Conservation (phyloP, 305 asterid species). For the Ilex paraguariensis region DNA sequence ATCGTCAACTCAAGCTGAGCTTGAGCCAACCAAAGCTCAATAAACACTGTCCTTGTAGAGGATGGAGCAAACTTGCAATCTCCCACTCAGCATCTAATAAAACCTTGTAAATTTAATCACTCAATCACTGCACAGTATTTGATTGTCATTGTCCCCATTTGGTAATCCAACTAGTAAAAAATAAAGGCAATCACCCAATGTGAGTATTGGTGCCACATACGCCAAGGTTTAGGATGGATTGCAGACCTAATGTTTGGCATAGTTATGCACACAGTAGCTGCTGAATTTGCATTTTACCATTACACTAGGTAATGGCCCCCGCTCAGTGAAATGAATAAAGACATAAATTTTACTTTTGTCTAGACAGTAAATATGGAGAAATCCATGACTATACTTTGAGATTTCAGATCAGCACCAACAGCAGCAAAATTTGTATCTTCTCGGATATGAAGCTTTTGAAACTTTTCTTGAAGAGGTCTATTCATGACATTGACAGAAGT, state of each 20-base stretch:
- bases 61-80: background rate
- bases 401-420: constrained; percentile 22
- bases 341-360: constrained; percentile 1
- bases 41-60: background rate
- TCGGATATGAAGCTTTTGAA: constrained; percentile 27
- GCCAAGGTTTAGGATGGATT: no score
- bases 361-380: constrained; percentile 9
- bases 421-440: constrained; percentile 17
- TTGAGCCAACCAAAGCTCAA: no score
- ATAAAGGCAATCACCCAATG: background rate
- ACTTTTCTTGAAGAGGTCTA: constrained; percentile 36
- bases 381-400: constrained; percentile 35
- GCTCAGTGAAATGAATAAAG: background rate
- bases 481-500: constrained; percentile 30
- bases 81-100: background rate
- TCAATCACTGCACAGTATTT: background rate
- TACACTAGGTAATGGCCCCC: background rate
- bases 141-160: no score
- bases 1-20: no score
- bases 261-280: no score
- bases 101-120: background rate
- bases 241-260: no score
- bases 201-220: no score
- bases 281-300: background rate
- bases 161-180: background rate